Conservation (phyloP, 208 protist genomes). For the Balamuthia mandrillaris region DNA sequence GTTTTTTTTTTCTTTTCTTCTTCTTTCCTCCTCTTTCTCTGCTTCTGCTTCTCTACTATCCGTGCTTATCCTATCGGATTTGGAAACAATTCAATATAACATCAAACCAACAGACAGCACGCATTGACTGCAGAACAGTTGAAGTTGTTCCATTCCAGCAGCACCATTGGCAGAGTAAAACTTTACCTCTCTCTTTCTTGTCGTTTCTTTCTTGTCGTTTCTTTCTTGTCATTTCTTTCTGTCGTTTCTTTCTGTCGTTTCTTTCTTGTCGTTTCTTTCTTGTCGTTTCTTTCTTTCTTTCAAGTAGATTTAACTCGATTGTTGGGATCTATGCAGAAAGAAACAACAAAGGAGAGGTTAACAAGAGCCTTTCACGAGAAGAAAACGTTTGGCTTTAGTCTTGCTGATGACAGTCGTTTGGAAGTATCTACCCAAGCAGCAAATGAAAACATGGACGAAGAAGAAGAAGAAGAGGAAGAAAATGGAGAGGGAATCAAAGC, state of each 20-base stretch:
- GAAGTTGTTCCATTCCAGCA: conserved; percentile 9
- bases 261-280: not conserved
- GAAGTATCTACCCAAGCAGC: not conserved
- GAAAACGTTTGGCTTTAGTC: conserved; percentile 9
- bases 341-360: conserved; percentile 32
- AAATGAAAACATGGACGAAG: not conserved
- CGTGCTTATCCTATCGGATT: not conserved
- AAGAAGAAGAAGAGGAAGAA: not conserved
- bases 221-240: not conserved
- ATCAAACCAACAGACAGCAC: not conserved
- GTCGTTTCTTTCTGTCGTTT: not conserved
- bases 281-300: not conserved
- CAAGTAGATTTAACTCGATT: not conserved
- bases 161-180: conserved; percentile 7
- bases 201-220: not conserved
- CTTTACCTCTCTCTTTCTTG: not conserved
- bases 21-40: not conserved
- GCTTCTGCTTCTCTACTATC: not conserved
- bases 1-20: not conserved
- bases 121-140: conserved; percentile 1
- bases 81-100: not conserved
- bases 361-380: conserved; percentile 18
- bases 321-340: not conserved
- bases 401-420: not conserved
- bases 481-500: not conserved